Percentiles rank a stretch among this genome's conserved stretches.
Conservation (phyloP, 2,329 filamentous ascomycete genomes). For the Paradendryphiella salina region DNA sequence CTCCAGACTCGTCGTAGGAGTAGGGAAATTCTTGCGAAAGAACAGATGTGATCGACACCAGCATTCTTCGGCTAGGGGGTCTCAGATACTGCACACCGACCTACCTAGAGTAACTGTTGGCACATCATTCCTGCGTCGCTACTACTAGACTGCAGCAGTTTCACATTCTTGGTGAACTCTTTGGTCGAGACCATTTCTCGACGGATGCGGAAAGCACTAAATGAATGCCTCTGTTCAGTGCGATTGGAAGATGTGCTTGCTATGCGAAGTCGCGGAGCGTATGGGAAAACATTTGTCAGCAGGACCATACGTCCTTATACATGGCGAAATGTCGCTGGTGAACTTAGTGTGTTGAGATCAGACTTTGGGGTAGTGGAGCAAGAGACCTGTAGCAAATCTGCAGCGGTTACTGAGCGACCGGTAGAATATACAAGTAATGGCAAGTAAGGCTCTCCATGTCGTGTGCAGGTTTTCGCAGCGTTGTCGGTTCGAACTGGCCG, state of each 20-base stretch:
- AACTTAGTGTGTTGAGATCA: not conserved
- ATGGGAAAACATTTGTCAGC: not conserved
- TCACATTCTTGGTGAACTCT: not conserved
- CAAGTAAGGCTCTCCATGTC: too few relatives aligned
- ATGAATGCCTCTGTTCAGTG: not conserved
- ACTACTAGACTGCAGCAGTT: not conserved
- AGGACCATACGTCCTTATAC: not conserved
- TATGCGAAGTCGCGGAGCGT: not conserved
- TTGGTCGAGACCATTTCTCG: slow-evolving; percentile 4
- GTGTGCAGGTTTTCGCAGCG: too few relatives aligned
- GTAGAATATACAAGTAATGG: too few relatives aligned
- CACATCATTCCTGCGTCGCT: slow-evolving; percentile 2
- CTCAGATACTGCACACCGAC: slow-evolving; percentile 4
- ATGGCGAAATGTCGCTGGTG: not conserved
- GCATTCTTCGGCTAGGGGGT: slow-evolving; percentile 4
- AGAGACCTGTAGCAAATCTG: not conserved
- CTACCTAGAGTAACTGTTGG: not conserved
- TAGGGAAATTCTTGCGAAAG: too few relatives aligned
- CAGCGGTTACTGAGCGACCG: not conserved
- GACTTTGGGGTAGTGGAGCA: not conserved
- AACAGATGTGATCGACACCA: slow-evolving; percentile 8
- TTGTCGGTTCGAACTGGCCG: too few relatives aligned
- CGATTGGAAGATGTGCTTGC: not conserved
- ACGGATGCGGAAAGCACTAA: not conserved
- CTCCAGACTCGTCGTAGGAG: too few relatives aligned